A percentile compares a stretch with the other conserved stretches of the same genome.
These are phyloP conservation scores for Corynascus novoguineensis DNA, from an alignment of 495 filamentous ascomycete species.

Conservation along the genomic window DNA sequence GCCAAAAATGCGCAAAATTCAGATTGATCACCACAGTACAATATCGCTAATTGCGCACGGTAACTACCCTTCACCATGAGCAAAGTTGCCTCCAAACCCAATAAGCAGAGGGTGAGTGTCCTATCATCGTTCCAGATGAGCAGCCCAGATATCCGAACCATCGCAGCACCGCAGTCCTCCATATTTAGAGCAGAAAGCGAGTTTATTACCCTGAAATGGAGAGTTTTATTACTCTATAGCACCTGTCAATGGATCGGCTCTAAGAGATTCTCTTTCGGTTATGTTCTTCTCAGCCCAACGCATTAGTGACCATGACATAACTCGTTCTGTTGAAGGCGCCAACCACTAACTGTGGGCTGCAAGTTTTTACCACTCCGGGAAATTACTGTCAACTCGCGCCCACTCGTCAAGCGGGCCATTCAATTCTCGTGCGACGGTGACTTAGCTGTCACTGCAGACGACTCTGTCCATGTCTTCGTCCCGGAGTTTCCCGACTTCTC, in stretches of 20 bases:
- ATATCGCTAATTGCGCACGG: not conserved
- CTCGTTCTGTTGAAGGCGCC: not conserved
- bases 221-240: too few species aligned
- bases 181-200: too few species aligned
- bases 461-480: constrained; percentile 43
- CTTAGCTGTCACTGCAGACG: constrained; percentile 43
- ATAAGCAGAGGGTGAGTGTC: constrained; percentile 20
- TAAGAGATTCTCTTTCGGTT: too few species aligned
- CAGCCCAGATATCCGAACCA: too few species aligned
- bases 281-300: too few species aligned
- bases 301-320: not conserved
- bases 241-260: too few species aligned
- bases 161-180: too few species aligned
- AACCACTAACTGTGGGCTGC: constrained; percentile 6
- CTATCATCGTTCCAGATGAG: not conserved
- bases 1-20: not conserved
- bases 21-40: not conserved
- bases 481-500: constrained; percentile 37
- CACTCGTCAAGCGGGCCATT: constrained; percentile 41
- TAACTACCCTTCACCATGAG: constrained; percentile 9
- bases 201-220: too few species aligned
- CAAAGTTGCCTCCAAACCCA: constrained; percentile 4
- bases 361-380: constrained; percentile 39
- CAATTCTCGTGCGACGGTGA: constrained; percentile 47
- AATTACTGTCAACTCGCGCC: constrained; percentile 38